Evolutionary conservation across 31 red algal genomes (phyloP).

Genomic region (Asparagopsis taxiformis): DNA sequence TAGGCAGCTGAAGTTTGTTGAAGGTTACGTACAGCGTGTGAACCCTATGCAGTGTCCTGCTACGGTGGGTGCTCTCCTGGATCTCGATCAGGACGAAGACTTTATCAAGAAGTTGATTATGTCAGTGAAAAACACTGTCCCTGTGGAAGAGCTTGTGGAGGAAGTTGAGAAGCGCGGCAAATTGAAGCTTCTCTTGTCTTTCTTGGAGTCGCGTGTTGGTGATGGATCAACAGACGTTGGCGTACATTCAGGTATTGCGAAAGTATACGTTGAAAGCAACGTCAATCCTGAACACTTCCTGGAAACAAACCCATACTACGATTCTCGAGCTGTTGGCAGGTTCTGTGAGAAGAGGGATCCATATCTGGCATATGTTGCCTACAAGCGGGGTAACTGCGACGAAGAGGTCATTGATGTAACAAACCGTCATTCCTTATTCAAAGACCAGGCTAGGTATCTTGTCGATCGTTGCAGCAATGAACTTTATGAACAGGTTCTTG

Average conservation of each 20-base stretch:
- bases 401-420: constrained; percentile 94
- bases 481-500: constrained; percentile 86
- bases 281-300: constrained; percentile 98
- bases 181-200: constrained; percentile 82
- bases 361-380: constrained; percentile 88
- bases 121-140: constrained; percentile 95
- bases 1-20: constrained; percentile 91
- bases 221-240: constrained; percentile 89
- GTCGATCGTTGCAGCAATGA: constrained; percentile 89
- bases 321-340: constrained; percentile 76
- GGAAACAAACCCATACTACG: constrained; percentile 97
- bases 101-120: constrained; percentile 90
- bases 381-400: constrained; percentile 92
- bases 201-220: constrained; percentile 92
- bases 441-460: constrained; percentile 93
- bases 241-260: constrained; percentile 96
- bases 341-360: constrained; percentile 98
- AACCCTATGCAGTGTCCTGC: constrained; percentile 85
- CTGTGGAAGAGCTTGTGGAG: constrained; percentile 86
- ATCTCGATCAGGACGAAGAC: constrained; percentile 85
- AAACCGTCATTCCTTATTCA: constrained; percentile 80
- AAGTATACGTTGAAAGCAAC: constrained; percentile 96
- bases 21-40: constrained; percentile 96
- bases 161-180: constrained; percentile 84
- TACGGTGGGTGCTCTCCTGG: constrained; percentile 89